These are phyloP conservation scores for Striga hermonthica DNA, from an alignment of 305 asterid genomes.

Conservation along the genomic window DNA sequence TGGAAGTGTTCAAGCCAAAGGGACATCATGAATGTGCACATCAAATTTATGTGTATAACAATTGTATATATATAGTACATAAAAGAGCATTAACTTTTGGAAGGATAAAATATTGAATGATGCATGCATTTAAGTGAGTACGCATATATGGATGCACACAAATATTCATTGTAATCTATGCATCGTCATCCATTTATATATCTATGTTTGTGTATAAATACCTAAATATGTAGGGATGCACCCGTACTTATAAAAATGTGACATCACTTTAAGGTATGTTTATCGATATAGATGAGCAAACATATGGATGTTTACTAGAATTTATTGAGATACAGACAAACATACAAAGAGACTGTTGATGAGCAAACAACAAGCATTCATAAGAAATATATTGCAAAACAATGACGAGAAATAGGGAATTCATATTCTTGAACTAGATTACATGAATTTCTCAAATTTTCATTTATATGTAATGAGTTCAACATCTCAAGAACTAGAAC, in stretches of 20 bases:
- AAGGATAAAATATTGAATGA: neutral
- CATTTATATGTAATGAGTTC: neutral
- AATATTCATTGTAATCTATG: neutral
- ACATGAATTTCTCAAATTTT: neutral
- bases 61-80: neutral
- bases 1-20: neutral
- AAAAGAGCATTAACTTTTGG: neutral
- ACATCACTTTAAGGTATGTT: too few relatives aligned
- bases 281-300: neutral
- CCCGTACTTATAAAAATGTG: neutral
- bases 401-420: neutral
- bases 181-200: neutral
- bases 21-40: neutral
- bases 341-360: too few relatives aligned
- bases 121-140: neutral
- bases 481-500: neutral
- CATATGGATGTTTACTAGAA: neutral
- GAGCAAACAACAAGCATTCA: neutral
- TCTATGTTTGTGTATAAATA: neutral
- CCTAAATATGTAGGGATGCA: neutral
- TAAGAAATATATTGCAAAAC: neutral
- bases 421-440: neutral
- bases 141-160: neutral
- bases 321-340: neutral
- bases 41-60: neutral